phyloP scores from a whole-genome alignment of 2,329 filamentous ascomycete species.

The Dactylellina drechsleri region DNA sequence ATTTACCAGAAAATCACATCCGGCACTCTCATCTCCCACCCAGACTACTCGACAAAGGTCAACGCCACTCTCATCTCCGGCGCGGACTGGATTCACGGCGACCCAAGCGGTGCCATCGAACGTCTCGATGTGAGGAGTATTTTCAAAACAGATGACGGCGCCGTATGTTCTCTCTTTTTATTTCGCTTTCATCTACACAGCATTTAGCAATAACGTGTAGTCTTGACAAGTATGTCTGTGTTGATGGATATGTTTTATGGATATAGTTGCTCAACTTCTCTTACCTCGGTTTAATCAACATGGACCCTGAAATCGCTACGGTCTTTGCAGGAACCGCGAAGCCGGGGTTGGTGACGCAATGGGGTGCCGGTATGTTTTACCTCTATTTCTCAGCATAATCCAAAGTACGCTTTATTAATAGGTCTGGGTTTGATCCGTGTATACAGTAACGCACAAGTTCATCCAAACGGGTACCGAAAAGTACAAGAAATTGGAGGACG shows the following conservation, averaged over 20 bases:
- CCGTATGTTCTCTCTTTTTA: slow-evolving; percentile 14
- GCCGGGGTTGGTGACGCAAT: slow-evolving; percentile 63
- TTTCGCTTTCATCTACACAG: background rate
- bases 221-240: no score
- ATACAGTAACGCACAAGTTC: slow-evolving; percentile 61
- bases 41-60: slow-evolving; percentile 61
- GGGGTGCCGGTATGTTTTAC: slow-evolving; percentile 60
- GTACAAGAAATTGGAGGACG: slow-evolving; percentile 61
- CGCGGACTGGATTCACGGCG: slow-evolving; percentile 63
- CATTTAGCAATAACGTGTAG: background rate
- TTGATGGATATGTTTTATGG: background rate
- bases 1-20: slow-evolving; percentile 54
- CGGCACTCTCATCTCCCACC: slow-evolving; percentile 61
- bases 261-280: slow-evolving; percentile 60
- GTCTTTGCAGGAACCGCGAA: slow-evolving; percentile 61
- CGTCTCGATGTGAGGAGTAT: slow-evolving; percentile 62
- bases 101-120: slow-evolving; percentile 61
- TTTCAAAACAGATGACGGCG: slow-evolving; percentile 58
- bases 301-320: slow-evolving; percentile 60
- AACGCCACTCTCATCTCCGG: slow-evolving; percentile 62
- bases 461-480: slow-evolving; percentile 62
- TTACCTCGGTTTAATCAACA: slow-evolving; percentile 62
- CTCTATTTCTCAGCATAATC: slow-evolving; percentile 46
- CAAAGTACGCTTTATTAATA: background rate
- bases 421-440: background rate